Evolutionary conservation across 768 basidiomycete genomes (phyloP).

Genomic region (Tricholomella constricta): DNA sequence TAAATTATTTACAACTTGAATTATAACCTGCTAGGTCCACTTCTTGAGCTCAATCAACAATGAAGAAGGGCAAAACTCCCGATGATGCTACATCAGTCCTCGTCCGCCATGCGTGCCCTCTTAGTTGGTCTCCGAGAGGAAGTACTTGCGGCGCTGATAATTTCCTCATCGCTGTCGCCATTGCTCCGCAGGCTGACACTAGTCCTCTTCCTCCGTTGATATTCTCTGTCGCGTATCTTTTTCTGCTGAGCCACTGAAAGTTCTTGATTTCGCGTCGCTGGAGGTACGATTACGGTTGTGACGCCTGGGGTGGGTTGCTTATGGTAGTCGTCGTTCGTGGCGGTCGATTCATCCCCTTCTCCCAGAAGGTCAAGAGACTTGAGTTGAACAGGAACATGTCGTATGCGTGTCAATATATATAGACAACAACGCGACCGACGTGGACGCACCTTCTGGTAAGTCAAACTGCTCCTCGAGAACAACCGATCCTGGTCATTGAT

Average conservation of each 20-base stretch:
- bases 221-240: conserved; percentile 77
- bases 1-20: conserved; percentile 13
- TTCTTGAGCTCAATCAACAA: neutral
- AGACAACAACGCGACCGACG: conserved; percentile 12
- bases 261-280: conserved; percentile 69
- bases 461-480: conserved; percentile 81
- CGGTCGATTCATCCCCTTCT: conserved; percentile 62
- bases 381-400: neutral
- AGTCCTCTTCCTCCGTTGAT: conserved; percentile 77
- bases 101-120: conserved; percentile 65
- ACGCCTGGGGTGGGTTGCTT: conserved; percentile 72
- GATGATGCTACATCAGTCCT: conserved; percentile 46
- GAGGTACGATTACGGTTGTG: conserved; percentile 77
- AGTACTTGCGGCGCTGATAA: conserved; percentile 43
- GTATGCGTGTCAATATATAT: conserved; percentile 1
- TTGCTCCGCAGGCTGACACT: conserved; percentile 61
- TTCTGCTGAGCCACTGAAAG: conserved; percentile 73
- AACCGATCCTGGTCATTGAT: conserved; percentile 76
- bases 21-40: neutral
- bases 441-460: conserved; percentile 64
- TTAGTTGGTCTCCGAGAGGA: conserved; percentile 66
- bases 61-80: conserved; percentile 1
- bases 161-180: conserved; percentile 79
- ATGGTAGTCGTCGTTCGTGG: conserved; percentile 62
- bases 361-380: conserved; percentile 77